phyloP scores from a whole-genome alignment of 2,329 filamentous ascomycete species.

The Aspergillus intermedius region DNA sequence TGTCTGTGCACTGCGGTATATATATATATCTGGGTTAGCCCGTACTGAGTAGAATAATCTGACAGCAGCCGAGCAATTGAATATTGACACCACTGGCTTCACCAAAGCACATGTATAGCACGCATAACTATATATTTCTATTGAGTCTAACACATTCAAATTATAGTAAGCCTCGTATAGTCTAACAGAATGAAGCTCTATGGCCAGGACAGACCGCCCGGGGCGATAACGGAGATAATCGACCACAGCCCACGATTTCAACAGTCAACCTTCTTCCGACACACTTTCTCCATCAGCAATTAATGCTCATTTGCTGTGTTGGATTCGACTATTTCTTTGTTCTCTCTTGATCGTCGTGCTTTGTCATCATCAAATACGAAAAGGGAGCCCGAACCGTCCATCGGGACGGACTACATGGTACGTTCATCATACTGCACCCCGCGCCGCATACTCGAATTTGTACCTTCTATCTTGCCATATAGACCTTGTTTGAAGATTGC shows the following conservation, averaged over 20 bases:
- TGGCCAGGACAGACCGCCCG: neutral
- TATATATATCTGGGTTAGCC: too few relatives aligned
- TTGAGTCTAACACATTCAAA: too few relatives aligned
- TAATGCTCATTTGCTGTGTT: neutral
- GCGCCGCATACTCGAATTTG: neutral
- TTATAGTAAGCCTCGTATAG: too few relatives aligned
- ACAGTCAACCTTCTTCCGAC: neutral
- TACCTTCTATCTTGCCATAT: neutral
- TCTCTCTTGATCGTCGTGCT: neutral
- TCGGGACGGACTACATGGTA: too few relatives aligned
- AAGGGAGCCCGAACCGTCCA: neutral
- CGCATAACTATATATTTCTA: too few relatives aligned
- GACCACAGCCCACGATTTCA: neutral
- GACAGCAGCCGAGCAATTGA: too few relatives aligned
- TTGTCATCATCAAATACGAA: neutral
- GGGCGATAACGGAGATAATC: neutral
- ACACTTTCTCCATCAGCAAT: neutral
- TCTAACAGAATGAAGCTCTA: neutral
- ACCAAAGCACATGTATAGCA: too few relatives aligned
- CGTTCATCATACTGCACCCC: neutral
- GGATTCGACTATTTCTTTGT: neutral
- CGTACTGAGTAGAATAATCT: too few relatives aligned
- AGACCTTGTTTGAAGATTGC: neutral
- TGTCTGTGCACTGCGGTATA: too few relatives aligned
- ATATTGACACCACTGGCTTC: too few relatives aligned